Evolutionary conservation across 805 yeast species (phyloP).

Genomic region (Candida fluviatilis): DNA sequence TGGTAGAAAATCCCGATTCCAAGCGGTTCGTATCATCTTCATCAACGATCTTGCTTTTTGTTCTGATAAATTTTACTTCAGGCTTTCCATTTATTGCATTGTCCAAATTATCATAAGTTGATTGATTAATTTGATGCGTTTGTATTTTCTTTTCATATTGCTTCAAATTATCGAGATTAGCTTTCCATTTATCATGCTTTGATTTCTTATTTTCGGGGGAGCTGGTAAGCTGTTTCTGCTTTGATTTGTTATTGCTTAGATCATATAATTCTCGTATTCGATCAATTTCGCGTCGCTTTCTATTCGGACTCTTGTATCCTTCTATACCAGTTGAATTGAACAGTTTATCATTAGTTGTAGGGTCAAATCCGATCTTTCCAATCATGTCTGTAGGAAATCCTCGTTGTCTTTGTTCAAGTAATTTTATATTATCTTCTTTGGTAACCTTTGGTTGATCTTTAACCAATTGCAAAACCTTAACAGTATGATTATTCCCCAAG

Average conservation of each 20-base stretch:
- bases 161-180: conserved; percentile 15
- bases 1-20: conserved; percentile 3
- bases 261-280: conserved; percentile 19
- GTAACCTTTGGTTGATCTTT: conserved; percentile 10
- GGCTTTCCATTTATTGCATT: conserved; percentile 1
- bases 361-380: conserved; percentile 49
- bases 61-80: conserved; percentile 6
- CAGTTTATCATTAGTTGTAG: conserved; percentile 24
- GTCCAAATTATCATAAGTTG: conserved; percentile 2
- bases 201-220: conserved; percentile 14
- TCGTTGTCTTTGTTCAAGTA: conserved; percentile 13
- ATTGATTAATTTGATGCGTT: not conserved
- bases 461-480: conserved; percentile 5
- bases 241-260: conserved; percentile 15
- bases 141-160: conserved; percentile 11
- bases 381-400: conserved; percentile 40
- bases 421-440: conserved; percentile 6
- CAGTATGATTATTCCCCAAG: conserved; percentile 6
- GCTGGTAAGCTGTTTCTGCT: conserved; percentile 12
- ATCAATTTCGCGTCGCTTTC: conserved; percentile 6
- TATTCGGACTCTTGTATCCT: conserved; percentile 10
- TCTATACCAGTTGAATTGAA: conserved; percentile 1
- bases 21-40: not conserved
- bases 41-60: conserved; percentile 3
- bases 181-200: conserved; percentile 21